phyloP scores from a whole-genome alignment of 805 yeast species.

The Suhomyces vadensis region DNA sequence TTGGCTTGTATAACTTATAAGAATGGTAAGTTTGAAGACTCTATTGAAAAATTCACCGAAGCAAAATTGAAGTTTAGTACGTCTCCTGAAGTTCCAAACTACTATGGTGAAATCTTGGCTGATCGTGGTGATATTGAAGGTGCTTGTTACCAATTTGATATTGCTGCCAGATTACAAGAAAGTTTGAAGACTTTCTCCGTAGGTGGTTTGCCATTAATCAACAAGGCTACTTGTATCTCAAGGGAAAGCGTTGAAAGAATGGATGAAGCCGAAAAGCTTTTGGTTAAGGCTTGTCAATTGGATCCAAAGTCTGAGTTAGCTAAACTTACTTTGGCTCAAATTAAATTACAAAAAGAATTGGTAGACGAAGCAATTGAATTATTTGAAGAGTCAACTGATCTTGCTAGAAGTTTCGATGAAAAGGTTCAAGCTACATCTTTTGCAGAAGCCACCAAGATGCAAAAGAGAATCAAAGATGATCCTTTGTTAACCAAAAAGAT shows the following conservation, averaged over 20 bases:
- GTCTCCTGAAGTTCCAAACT: constrained; percentile 89
- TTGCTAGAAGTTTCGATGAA: constrained; percentile 84
- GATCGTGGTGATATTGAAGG: constrained; percentile 72
- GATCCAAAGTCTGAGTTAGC: constrained; percentile 93
- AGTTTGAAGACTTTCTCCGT: constrained; percentile 67
- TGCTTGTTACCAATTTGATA: constrained; percentile 83
- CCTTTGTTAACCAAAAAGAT: constrained; percentile 64
- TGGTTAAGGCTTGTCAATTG: constrained; percentile 71
- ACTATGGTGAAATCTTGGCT: constrained; percentile 89
- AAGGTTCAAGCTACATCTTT: constrained; percentile 87
- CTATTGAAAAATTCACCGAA: constrained; percentile 65
- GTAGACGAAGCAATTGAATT: constrained; percentile 77
- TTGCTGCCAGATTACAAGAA: constrained; percentile 80
- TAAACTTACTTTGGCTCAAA: constrained; percentile 86
- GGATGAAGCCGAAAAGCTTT: constrained; percentile 60
- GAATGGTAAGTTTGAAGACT: constrained; percentile 58
- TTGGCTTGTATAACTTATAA: constrained; percentile 90
- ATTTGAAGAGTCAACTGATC: constrained; percentile 78
- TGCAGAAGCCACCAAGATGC: constrained; percentile 91
- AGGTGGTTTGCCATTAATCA: constrained; percentile 86
- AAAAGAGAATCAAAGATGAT: constrained; percentile 71
- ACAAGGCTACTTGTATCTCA: constrained; percentile 76
- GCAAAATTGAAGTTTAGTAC: constrained; percentile 79
- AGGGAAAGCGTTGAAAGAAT: constrained; percentile 50
- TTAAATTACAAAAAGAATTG: constrained; percentile 79